These are phyloP conservation scores for Trichophyton benhamiae DNA, from an alignment of 2,329 filamentous ascomycete species.

Conservation along the genomic window DNA sequence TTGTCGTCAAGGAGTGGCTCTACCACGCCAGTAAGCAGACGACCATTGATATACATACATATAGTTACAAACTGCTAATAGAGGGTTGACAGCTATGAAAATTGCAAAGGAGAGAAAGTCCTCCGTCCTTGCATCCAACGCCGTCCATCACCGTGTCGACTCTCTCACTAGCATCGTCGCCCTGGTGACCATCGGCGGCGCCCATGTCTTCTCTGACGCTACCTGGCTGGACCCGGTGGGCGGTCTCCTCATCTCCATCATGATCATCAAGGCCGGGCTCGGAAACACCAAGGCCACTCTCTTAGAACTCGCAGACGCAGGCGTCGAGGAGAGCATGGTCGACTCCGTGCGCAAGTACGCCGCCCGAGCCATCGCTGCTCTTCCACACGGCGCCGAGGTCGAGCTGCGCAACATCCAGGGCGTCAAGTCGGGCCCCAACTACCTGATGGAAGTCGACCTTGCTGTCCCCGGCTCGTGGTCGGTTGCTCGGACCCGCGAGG, in stretches of 20 bases:
- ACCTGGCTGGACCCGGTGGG: conserved; percentile 91
- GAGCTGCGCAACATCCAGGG: conserved; percentile 71
- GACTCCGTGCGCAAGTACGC: conserved; percentile 56
- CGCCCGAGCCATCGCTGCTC: conserved; percentile 44
- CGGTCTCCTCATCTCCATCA: conserved; percentile 77
- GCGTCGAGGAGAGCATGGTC: conserved; percentile 75
- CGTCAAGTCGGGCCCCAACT: conserved; percentile 93
- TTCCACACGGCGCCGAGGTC: conserved; percentile 46
- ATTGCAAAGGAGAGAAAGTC: conserved; percentile 88
- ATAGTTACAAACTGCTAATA: background rate
- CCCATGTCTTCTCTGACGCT: conserved; percentile 73
- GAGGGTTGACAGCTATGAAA: conserved; percentile 61
- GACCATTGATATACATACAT: conserved; percentile 9
- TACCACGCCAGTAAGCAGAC: conserved; percentile 76
- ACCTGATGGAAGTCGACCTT: conserved; percentile 79
- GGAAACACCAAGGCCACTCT: conserved; percentile 73
- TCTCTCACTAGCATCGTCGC: conserved; percentile 92
- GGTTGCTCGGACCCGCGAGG: conserved; percentile 51
- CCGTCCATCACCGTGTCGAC: conserved; percentile 91
- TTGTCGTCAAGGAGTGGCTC: conserved; percentile 89
- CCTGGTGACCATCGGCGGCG: conserved; percentile 73
- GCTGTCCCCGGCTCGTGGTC: conserved; percentile 67
- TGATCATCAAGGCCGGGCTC: conserved; percentile 84
- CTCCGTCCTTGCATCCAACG: conserved; percentile 89
- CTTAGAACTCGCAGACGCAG: conserved; percentile 79